Evolutionary conservation across 2,329 filamentous ascomycete genomes (phyloP).

Genomic region (Dothistroma septosporum): DNA sequence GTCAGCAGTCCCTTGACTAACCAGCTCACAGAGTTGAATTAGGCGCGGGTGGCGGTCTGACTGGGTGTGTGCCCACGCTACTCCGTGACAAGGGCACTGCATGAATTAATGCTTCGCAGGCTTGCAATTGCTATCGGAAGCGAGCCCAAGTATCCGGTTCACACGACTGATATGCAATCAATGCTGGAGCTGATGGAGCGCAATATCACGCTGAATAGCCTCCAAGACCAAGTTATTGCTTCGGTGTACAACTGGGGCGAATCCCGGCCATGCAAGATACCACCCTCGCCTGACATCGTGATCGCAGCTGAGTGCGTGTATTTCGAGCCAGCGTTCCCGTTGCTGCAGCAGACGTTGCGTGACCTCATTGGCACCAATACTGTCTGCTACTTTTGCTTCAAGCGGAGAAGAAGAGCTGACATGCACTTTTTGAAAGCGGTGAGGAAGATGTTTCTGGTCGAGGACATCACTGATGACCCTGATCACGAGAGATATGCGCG

Average conservation of each 20-base stretch:
- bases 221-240: constrained; percentile 61
- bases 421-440: constrained; percentile 51
- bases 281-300: constrained; percentile 67
- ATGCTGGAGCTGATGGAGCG: constrained; percentile 83
- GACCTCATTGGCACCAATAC: constrained; percentile 64
- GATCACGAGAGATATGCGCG: constrained; percentile 44
- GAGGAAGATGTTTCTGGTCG: constrained; percentile 19
- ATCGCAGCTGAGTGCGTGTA: constrained; percentile 97
- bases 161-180: constrained; percentile 80
- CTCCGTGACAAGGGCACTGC: constrained; percentile 1
- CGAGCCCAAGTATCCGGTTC: constrained; percentile 54
- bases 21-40: constrained; percentile 69
- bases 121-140: constrained; percentile 54
- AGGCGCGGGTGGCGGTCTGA: constrained; percentile 85
- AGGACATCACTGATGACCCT: constrained; percentile 47
- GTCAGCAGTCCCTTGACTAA: constrained; percentile 16
- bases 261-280: constrained; percentile 38
- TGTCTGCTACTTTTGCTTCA: constrained; percentile 87
- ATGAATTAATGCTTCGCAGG: constrained; percentile 30
- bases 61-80: constrained; percentile 48
- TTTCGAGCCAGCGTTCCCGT: constrained; percentile 90
- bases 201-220: constrained; percentile 78
- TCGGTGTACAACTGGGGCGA: constrained; percentile 74
- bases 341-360: constrained; percentile 73
- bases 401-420: constrained; percentile 74